phyloP scores from a whole-genome alignment of 352 stramenopile species.

The Phytopythium litorale region DNA sequence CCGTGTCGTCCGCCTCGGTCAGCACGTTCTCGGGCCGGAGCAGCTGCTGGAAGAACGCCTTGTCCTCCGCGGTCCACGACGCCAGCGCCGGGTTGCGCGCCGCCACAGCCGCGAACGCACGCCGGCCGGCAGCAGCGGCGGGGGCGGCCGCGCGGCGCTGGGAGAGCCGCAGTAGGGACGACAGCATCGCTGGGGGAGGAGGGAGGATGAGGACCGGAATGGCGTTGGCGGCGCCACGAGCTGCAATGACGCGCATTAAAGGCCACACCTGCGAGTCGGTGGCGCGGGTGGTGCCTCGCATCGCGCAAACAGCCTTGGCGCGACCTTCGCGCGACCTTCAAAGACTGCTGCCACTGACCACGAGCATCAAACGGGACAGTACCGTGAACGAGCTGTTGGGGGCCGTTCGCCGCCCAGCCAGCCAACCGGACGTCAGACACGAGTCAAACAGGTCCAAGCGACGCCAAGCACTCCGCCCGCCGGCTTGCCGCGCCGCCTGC shows the following conservation, averaged over 20 bases:
- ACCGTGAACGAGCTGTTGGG: not conserved
- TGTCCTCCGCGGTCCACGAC: conserved; percentile 59
- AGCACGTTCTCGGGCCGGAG: conserved; percentile 62
- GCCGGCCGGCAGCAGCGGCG: conserved; percentile 6
- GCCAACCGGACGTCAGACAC: not conserved
- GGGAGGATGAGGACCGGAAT: not conserved
- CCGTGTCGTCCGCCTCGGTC: conserved; percentile 62
- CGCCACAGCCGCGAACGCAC: conserved; percentile 23
- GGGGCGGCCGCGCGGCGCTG: conserved; percentile 10
- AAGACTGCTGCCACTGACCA: not conserved
- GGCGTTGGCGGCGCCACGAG: not conserved
- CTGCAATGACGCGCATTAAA: not conserved
- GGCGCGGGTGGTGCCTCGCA: not conserved
- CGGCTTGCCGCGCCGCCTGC: not conserved
- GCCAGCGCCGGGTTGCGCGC: conserved; percentile 40
- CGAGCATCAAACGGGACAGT: not conserved
- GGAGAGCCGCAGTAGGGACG: conserved; percentile 13
- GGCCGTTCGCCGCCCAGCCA: not conserved
- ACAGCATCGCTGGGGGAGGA: conserved; percentile 11
- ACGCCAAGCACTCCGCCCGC: not conserved
- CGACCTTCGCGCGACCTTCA: conserved; percentile 11
- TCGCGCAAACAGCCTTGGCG: conserved; percentile 18
- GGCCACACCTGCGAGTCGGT: conserved; percentile 1
- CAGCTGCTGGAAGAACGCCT: conserved; percentile 59
- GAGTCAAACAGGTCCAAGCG: not conserved